Base-by-base conservation (phyloP, 2,329 filamentous ascomycete genomes). In the Exophiala sp. region DNA sequence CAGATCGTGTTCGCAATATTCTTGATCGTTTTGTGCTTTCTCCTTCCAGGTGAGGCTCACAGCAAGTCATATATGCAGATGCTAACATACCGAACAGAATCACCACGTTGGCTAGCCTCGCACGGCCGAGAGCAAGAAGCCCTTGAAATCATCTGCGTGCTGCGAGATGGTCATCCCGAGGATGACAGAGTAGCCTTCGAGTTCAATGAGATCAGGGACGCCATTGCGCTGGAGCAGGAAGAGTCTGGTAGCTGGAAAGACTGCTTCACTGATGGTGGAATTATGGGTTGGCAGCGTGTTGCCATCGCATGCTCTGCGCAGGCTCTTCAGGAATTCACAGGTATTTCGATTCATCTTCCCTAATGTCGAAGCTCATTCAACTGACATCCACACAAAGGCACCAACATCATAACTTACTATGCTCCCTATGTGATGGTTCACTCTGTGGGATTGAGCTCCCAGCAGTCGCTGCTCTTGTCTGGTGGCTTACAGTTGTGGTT, bases 1-100 rank as follows among this genome's bases (percentile, higher is more conserved):
- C 80, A 83, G 65, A 81, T 82, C 57, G 60, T 80, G 21, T 77
- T 83, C 47, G 78, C 79, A 1, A 51, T 78, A 1, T 69, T 81
- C 32, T 79, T 82, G 20, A 68, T 78, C 36, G 64, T 54, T 14
- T 66, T 70, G 44, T 76, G 78, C 68, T 68, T 66, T 34, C 71
- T 65, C 54, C 60, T 77, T 11, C 75, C 74, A 0, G 74, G 36
- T 40, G 14, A 40, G 36, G 18, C 36, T n/a, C 18, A 14, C 14
- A 5, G n/a, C n/a, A 14, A 5, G 14, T 2, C 14, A 1, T 8
- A 9, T 40, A 9, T 18, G 8, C n/a, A 3, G 4, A 14, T 40
- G 18, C 18, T n/a, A 12, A 14, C 14, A n/a, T 16, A 5, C 3
- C n/a, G 36, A 7, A 18, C 18, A 1, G 70, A 73, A 52, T 71